phyloP scores from a whole-genome alignment of 257 asterid genomes.

The Marsdenia floribunda region DNA sequence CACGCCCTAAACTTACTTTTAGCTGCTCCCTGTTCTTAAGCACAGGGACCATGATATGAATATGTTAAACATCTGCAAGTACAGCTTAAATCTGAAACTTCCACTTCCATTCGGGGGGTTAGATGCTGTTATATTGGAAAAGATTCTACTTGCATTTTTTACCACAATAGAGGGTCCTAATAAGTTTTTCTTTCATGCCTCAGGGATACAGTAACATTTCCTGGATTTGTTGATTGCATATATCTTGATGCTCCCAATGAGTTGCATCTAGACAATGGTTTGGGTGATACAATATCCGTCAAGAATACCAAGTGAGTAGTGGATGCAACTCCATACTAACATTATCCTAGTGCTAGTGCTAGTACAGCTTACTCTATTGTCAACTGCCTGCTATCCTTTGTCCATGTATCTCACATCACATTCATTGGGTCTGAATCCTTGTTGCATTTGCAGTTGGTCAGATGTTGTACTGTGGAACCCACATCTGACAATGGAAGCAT shows the following conservation, averaged over 20 bases:
- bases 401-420: constrained; percentile 1
- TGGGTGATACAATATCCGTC: constrained; percentile 69
- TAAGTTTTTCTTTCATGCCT: constrained; percentile 12
- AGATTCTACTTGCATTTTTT: background rate
- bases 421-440: constrained; percentile 13
- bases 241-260: constrained; percentile 86
- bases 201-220: constrained; percentile 86
- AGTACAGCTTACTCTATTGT: background rate
- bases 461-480: constrained; percentile 98
- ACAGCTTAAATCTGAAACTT: background rate
- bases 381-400: background rate
- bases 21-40: background rate
- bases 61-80: background rate
- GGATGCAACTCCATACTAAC: background rate
- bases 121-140: background rate
- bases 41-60: background rate
- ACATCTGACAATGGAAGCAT: constrained; percentile 77
- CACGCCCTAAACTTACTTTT: background rate
- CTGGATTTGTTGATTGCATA: constrained; percentile 93
- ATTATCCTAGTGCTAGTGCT: background rate
- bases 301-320: constrained; percentile 65
- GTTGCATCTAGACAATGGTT: constrained; percentile 73
- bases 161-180: background rate
- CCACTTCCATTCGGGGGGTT: background rate
- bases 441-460: constrained; percentile 59